Evolutionary conservation across 1,284 basidiomycete genomes (phyloP).

Genomic region (Tilletiaria anomala): DNA sequence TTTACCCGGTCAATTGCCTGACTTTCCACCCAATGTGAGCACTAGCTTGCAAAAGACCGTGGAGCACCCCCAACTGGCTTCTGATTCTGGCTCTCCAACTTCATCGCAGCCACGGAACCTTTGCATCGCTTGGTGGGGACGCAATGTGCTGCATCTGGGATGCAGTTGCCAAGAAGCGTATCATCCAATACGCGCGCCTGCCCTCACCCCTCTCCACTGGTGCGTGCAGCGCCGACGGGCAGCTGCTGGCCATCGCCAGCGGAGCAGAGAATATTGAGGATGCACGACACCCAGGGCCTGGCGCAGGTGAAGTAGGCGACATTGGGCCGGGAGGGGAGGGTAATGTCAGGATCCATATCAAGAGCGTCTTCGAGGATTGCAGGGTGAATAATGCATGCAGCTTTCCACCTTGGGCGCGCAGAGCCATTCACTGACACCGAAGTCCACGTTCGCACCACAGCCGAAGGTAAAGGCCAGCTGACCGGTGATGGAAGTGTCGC

Average conservation of each 20-base stretch:
- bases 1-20: conserved; percentile 92
- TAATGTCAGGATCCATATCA: conserved; percentile 10
- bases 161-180: conserved; percentile 84
- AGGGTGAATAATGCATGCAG: too few species aligned
- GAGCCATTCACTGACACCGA: too few species aligned
- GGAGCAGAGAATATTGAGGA: conserved; percentile 20
- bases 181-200: conserved; percentile 58
- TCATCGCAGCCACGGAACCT: conserved; percentile 64
- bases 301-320: conserved; percentile 12
- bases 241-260: conserved; percentile 19
- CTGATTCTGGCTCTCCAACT: conserved; percentile 2
- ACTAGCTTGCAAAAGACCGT: too few species aligned
- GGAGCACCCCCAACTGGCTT: not conserved
- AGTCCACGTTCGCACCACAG: too few species aligned
- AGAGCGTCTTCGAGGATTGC: conserved; percentile 19
- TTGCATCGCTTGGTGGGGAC: conserved; percentile 85
- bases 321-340: conserved; percentile 12
- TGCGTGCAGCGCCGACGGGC: conserved; percentile 18
- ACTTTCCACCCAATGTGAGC: conserved; percentile 64
- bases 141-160: conserved; percentile 89
- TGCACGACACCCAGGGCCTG: conserved; percentile 2
- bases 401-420: too few species aligned
- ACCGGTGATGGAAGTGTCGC: too few species aligned
- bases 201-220: conserved; percentile 17
- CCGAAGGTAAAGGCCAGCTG: too few species aligned